Base-by-base conservation (phyloP, 139 green algal genomes). In the Tetradesmus obliquus region DNA sequence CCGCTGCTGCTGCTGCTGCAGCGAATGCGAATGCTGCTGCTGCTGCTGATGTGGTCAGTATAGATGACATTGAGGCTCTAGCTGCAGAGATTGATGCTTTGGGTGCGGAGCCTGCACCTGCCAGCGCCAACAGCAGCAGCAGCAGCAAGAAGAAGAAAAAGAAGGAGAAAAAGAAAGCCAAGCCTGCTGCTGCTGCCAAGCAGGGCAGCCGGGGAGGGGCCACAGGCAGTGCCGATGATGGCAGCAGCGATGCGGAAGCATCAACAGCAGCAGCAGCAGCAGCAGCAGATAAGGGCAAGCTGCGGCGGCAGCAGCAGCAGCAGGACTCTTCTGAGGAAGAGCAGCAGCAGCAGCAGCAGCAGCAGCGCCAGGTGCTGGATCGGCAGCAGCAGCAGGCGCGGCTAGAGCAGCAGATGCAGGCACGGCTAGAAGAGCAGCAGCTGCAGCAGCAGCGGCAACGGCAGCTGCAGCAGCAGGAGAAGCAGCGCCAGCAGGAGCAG, bases 71-170 rank as follows among this genome's bases (percentile, higher is more conserved):
- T 72, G 86, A 90, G 3, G 86, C 86, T 0, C 53, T 90, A 3
- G 86, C 86, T 55, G 86, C 86, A 55, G 86, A 60, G 3, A 90
- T 90, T 57, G 86, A 90, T 74, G 86, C 86, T 3, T 72, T 90
- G 13, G 86, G 86, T 4, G 86, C 20, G 2, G 71, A 22, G 20
- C 51, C 20, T 20, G 86, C 69, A 17, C 53, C 53, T 20, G 53
- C 20, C 17, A 71, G 2, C 4, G n/a, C n/a, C 3, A 76, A n/a
- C 76, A 15, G 76, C 76, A 51, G 76, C 20, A 24, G 12, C 62
- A 60, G 12, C 10, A 58, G 66, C 62, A 82, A 71, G 9, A 90
- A 90, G 71, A 90, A 90, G 53, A 90, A 90, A 8, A 84, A 84
- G 71, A 83, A 83, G 54, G 53, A 90, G 5, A 84, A 90, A 53